Evolutionary conservation across 805 yeast species (phyloP).

Genomic region (Metschnikowia sp.): DNA sequence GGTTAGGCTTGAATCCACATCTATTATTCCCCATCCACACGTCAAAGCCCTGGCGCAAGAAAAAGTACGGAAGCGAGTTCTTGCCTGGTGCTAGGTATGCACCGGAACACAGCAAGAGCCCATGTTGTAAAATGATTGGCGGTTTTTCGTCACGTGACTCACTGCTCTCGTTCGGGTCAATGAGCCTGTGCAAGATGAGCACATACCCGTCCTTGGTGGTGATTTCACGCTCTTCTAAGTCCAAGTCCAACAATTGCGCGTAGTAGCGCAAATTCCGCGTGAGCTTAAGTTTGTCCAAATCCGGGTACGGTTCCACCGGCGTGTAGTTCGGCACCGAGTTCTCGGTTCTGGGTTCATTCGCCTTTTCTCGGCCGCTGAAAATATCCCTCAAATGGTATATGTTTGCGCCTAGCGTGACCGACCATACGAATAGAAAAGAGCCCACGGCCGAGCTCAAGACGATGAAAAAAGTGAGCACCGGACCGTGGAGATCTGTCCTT

Average conservation of each 20-base stretch:
- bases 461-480: slow-evolving; percentile 18
- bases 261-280: slow-evolving; percentile 60
- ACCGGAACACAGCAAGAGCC: slow-evolving; percentile 82
- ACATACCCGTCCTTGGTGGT: slow-evolving; percentile 79
- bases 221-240: slow-evolving; percentile 55
- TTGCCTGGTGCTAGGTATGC: slow-evolving; percentile 82
- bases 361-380: slow-evolving; percentile 28
- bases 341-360: slow-evolving; percentile 23
- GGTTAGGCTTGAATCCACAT: slow-evolving; percentile 77
- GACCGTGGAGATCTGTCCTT: slow-evolving; percentile 19
- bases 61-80: slow-evolving; percentile 65
- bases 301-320: slow-evolving; percentile 35
- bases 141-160: slow-evolving; percentile 32
- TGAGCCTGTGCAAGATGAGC: slow-evolving; percentile 60
- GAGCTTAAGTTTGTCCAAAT: slow-evolving; percentile 30
- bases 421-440: slow-evolving; percentile 27
- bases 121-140: slow-evolving; percentile 81
- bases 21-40: slow-evolving; percentile 93
- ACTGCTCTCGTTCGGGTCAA: slow-evolving; percentile 43
- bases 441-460: slow-evolving; percentile 26
- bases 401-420: slow-evolving; percentile 26
- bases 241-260: slow-evolving; percentile 57
- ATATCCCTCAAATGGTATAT: slow-evolving; percentile 29
- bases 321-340: slow-evolving; percentile 22
- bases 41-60: slow-evolving; percentile 60